Evolutionary conservation across 495 filamentous ascomycete genomes (phyloP).

Genomic region (Letharia columbiana): DNA sequence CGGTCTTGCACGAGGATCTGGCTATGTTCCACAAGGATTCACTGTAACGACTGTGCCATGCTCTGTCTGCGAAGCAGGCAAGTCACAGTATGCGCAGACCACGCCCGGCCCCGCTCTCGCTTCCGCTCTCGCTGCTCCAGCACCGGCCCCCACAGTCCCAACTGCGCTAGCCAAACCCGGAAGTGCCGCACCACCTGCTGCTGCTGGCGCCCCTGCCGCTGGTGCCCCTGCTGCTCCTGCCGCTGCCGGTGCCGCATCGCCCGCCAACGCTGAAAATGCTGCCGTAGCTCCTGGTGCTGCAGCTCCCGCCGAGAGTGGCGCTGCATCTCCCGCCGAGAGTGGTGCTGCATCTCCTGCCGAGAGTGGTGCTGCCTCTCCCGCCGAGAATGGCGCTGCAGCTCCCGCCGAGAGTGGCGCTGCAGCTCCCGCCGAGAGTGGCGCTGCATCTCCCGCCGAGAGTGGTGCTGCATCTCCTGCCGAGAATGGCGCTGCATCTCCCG

Average conservation of each 20-base stretch:
- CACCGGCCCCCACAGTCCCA: slow-evolving; percentile 10
- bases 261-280: slow-evolving; percentile 5
- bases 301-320: slow-evolving; percentile 18
- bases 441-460: not conserved
- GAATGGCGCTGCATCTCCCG: slow-evolving; percentile 27
- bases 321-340: not conserved
- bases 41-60: slow-evolving; percentile 24
- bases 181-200: not conserved
- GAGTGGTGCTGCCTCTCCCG: slow-evolving; percentile 27
- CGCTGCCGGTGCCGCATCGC: slow-evolving; percentile 11
- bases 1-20: slow-evolving; percentile 17
- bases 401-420: slow-evolving; percentile 23
- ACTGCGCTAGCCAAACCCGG: slow-evolving; percentile 4
- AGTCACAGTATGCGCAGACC: slow-evolving; percentile 17
- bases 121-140: slow-evolving; percentile 15
- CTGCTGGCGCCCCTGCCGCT: slow-evolving; percentile 6
- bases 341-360: slow-evolving; percentile 13
- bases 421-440: slow-evolving; percentile 22
- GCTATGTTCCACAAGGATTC: slow-evolving; percentile 24
- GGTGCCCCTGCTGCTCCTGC: slow-evolving; percentile 5
- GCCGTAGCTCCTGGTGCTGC: slow-evolving; percentile 10
- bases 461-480: slow-evolving; percentile 13
- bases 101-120: slow-evolving; percentile 16
- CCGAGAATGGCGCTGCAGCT: slow-evolving; percentile 8
- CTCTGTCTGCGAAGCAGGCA: slow-evolving; percentile 1